Base-by-base conservation (phyloP, 331 rosid species). In the Rhamnella rubrinervis region DNA sequence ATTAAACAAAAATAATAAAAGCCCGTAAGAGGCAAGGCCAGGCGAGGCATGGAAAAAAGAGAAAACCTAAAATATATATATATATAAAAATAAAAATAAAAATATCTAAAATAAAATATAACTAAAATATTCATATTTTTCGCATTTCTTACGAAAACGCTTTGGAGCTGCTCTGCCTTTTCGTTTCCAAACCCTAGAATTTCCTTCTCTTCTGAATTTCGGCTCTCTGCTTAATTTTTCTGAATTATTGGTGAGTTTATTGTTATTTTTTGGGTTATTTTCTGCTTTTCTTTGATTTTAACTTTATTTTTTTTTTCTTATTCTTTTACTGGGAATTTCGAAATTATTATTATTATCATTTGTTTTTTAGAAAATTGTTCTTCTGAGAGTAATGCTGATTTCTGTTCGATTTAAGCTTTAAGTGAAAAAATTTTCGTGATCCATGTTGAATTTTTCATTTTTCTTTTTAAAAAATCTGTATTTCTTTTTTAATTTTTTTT, bases 161-260 rank as follows among this genome's bases (percentile, higher is more conserved):
- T 66, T 69, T 60, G 68, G 46, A 70, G 80, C 77, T 41, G 65
- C 65, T 75, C 74, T 62, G 71, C 60, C 65, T 75, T 75, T 50
- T 59, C 75, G 41, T 64, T 51, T 63, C 77, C 67, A 75, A 84
- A 66, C 81, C 83, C 83, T 72, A 65, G 80, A 73, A 77, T 80
- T 76, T 73, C 61, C 39, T 52, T 21, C 76, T 61, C 65, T 26
- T 71, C 69, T 76, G 38, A 62, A 61, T 73, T 62, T 69, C 37
- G 59, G 52, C 40, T 20, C 68, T 17, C 76, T 38, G 73, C 82
- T 58, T 72, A 72, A 69, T 78, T 78, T 81, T 77, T 14, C 83
- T 71, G 35, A 76, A 21, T 73, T 75, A 74, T 74, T 73, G 84
- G 87, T 84, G 75, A 79, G 87, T 73, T 20, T 57, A 13, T 8